These are phyloP conservation scores for Scutellaria galericulata DNA, from an alignment of 257 asterid species.

Conservation along the genomic window DNA sequence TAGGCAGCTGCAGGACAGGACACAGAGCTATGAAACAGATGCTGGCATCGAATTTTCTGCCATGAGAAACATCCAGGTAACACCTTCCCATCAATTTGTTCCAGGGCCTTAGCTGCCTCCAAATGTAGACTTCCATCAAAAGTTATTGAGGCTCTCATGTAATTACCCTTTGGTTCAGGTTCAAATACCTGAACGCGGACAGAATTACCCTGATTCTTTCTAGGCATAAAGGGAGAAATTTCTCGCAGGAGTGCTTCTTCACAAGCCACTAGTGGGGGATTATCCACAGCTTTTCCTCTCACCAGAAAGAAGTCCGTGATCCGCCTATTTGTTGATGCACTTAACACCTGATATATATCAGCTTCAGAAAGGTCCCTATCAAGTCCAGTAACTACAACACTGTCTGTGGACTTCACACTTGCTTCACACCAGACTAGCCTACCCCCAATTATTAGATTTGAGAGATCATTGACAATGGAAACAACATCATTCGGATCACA, in stretches of 20 bases:
- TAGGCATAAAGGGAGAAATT: conserved; percentile 83
- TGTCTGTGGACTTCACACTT: conserved; percentile 41
- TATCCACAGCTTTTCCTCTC: conserved; percentile 63
- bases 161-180: conserved; percentile 60
- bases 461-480: conserved; percentile 56
- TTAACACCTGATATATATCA: conserved; percentile 54
- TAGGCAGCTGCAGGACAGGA: conserved; percentile 82
- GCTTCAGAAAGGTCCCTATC: conserved; percentile 65
- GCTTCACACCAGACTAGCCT: conserved; percentile 45
- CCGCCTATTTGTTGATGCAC: conserved; percentile 50
- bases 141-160: conserved; percentile 64
- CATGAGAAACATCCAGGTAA: conserved; percentile 73
- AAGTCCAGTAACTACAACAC: conserved; percentile 57
- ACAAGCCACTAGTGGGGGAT: conserved; percentile 60
- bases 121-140: conserved; percentile 85
- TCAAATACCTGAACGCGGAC: conserved; percentile 74
- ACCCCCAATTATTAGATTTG: conserved; percentile 51
- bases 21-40: conserved; percentile 72
- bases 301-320: conserved; percentile 58
- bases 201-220: conserved; percentile 52
- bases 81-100: conserved; percentile 74
- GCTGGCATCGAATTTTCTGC: conserved; percentile 88
- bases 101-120: conserved; percentile 94
- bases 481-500: conserved; percentile 66
- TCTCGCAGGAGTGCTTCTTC: conserved; percentile 76